Conservation (phyloP, 2,329 filamentous ascomycete species). For the Neoascochyta sp. region DNA sequence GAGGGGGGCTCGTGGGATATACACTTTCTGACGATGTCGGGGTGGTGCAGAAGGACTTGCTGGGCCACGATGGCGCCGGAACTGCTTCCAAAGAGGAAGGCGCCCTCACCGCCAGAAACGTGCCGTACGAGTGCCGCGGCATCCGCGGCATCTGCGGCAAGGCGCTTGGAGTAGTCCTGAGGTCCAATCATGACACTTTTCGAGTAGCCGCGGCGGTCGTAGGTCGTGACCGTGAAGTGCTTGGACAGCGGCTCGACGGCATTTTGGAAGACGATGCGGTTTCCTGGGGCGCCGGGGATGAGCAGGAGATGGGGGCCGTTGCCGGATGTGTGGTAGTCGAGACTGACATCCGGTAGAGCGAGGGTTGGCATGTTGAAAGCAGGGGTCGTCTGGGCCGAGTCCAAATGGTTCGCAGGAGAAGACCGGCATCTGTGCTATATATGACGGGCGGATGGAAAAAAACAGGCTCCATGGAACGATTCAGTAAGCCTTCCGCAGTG, state of each 20-base stretch:
- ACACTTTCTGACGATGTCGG: slow-evolving; percentile 4
- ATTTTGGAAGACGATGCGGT: slow-evolving; percentile 9
- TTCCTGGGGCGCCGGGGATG: slow-evolving; percentile 32
- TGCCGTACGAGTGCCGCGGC: slow-evolving; percentile 16
- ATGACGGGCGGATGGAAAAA: no score
- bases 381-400: no score
- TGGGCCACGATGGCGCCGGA: slow-evolving; percentile 15
- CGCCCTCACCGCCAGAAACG: slow-evolving; percentile 2
- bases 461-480: no score
- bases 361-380: not conserved
- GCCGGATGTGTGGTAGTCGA: slow-evolving; percentile 30
- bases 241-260: slow-evolving; percentile 11
- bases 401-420: no score
- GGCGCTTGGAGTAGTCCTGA: slow-evolving; percentile 25
- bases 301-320: slow-evolving; percentile 26
- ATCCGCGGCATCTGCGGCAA: slow-evolving; percentile 32
- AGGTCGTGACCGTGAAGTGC: slow-evolving; percentile 26
- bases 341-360: not conserved
- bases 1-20: slow-evolving; percentile 14
- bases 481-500: no score
- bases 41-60: slow-evolving; percentile 7
- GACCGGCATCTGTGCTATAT: no score
- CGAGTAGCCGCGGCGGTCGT: slow-evolving; percentile 28
- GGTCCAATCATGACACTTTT: slow-evolving; percentile 11
- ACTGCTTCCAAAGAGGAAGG: slow-evolving; percentile 12